Percentiles rank a stretch among this genome's conserved stretches.
These are phyloP conservation scores for Neoconidiobolus thromboides DNA, from an alignment of 371 early-diverging fungal species.

Conservation along the genomic window DNA sequence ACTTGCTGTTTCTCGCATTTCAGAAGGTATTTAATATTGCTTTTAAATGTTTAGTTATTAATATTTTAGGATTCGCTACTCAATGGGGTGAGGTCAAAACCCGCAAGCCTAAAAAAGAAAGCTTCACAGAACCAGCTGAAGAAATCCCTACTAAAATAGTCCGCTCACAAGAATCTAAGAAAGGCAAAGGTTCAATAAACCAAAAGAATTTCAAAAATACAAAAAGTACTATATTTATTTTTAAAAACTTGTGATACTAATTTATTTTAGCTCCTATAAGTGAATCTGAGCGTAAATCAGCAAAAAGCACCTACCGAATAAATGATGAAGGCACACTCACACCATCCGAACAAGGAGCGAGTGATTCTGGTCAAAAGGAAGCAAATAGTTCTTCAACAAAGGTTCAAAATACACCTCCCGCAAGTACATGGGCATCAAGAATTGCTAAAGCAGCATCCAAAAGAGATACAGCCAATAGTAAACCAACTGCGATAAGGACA, in stretches of 20 bases:
- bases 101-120: slow-evolving; percentile 33
- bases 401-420: no score
- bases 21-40: slow-evolving; percentile 44
- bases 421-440: no score
- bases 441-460: no score
- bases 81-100: slow-evolving; percentile 85
- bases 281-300: background rate
- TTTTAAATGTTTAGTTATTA: background rate
- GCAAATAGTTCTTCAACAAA: no score
- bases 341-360: background rate
- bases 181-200: background rate
- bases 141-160: background rate
- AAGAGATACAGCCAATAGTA: no score
- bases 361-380: background rate
- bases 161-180: background rate
- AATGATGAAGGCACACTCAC: background rate
- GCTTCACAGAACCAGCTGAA: background rate
- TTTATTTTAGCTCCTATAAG: background rate
- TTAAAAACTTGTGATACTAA: background rate
- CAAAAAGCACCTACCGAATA: background rate
- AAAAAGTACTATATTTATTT: no score
- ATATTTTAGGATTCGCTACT: slow-evolving; percentile 45
- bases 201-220: background rate
- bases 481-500: no score
- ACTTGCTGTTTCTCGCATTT: slow-evolving; percentile 56